A percentile compares a stretch with the other conserved stretches of the same genome.
These are phyloP conservation scores for Fusarium phyllophilum DNA, from an alignment of 2,329 filamentous ascomycete species.

Conservation along the genomic window DNA sequence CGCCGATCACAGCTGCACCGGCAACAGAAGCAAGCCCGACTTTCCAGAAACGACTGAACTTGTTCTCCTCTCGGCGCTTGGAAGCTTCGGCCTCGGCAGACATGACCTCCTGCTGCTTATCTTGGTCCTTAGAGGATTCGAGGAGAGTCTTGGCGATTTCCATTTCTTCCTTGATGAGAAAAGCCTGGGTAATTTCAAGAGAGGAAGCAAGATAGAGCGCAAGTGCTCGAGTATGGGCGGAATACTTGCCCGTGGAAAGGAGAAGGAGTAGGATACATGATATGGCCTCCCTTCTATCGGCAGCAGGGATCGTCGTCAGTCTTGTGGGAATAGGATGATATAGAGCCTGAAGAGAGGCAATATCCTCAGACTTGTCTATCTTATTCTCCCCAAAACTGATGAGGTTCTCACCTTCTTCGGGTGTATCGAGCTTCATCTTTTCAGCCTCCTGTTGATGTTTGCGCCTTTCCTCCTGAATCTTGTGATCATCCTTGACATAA, in stretches of 20 bases:
- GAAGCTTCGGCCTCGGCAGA: conserved; percentile 80
- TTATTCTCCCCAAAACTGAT: conserved; percentile 53
- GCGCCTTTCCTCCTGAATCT: conserved; percentile 58
- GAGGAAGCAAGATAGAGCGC: conserved; percentile 75
- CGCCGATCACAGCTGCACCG: conserved; percentile 88
- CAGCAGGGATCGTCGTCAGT: conserved; percentile 64
- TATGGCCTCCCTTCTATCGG: conserved; percentile 71
- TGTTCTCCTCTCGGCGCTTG: conserved; percentile 76
- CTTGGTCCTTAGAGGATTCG: conserved; percentile 65
- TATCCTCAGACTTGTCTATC: conserved; percentile 50
- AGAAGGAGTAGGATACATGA: conserved; percentile 77
- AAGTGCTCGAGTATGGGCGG: conserved; percentile 76
- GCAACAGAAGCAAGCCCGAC: conserved; percentile 89
- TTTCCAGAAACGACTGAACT: conserved; percentile 82
- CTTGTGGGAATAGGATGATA: conserved; percentile 65
- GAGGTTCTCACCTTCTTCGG: conserved; percentile 52
- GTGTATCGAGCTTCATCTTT: conserved; percentile 48
- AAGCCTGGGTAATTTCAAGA: conserved; percentile 68
- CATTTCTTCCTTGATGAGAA: conserved; percentile 75
- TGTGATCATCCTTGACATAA: conserved; percentile 59
- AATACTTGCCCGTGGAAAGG: conserved; percentile 78
- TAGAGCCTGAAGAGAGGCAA: conserved; percentile 59
- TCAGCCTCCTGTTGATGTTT: conserved; percentile 57
- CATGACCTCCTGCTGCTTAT: conserved; percentile 60
- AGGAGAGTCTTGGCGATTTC: conserved; percentile 81